phyloP scores from a whole-genome alignment of 1,284 basidiomycete genomes.

The Anthracocystis walkeri region DNA sequence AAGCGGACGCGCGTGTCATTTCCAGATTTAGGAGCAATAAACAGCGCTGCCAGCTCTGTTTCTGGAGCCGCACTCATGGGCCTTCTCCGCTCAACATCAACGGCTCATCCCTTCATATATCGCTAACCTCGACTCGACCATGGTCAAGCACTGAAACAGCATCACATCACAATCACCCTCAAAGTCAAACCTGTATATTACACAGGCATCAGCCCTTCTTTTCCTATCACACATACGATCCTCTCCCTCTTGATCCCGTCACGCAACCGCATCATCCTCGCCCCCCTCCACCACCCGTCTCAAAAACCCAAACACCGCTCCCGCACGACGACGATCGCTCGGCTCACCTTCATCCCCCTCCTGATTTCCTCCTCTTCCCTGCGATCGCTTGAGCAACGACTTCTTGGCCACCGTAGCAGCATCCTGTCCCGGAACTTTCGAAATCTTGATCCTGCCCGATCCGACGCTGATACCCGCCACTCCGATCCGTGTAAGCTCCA shows the following conservation, averaged over 20 bases:
- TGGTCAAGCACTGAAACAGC: too few relatives aligned
- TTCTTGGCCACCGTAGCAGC: conserved; percentile 15
- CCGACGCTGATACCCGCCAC: conserved; percentile 49
- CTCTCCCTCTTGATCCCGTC: neutral
- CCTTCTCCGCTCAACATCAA: too few relatives aligned
- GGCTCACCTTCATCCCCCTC: conserved; percentile 21
- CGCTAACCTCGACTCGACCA: too few relatives aligned
- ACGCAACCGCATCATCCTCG: neutral
- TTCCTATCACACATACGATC: neutral
- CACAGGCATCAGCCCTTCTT: neutral
- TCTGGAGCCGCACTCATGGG: neutral
- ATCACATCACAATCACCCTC: too few relatives aligned
- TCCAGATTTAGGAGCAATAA: neutral
- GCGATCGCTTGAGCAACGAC: conserved; percentile 19
- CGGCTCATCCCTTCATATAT: too few relatives aligned
- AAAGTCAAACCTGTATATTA: neutral
- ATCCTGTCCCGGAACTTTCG: conserved; percentile 18
- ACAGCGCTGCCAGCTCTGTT: neutral
- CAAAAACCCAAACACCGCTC: conserved; percentile 36
- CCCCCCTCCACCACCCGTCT: conserved; percentile 40
- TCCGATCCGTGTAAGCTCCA: conserved; percentile 42
- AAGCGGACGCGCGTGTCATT: neutral
- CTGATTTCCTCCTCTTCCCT: neutral
- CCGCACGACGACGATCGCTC: conserved; percentile 38
- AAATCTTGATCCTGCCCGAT: conserved; percentile 45